These are phyloP conservation scores for Lecanicillium sp. DNA, from an alignment of 2,329 filamentous ascomycete species.

Conservation along the genomic window DNA sequence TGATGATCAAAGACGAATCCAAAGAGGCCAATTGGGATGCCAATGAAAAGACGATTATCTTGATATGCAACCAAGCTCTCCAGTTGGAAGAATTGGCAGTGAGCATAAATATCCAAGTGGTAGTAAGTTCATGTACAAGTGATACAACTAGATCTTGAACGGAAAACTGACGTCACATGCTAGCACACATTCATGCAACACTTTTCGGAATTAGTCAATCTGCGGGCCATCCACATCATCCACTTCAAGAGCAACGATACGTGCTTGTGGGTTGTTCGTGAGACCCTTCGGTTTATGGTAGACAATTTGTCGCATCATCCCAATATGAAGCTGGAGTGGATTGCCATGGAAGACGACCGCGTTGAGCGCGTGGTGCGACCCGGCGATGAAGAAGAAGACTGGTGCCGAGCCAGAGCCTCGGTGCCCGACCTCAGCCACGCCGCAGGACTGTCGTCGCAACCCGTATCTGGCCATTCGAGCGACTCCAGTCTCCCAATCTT, in stretches of 20 bases:
- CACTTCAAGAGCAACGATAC: constrained; percentile 50
- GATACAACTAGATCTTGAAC: neutral
- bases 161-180: constrained; percentile 3
- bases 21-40: constrained; percentile 48
- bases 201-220: constrained; percentile 39
- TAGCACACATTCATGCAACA: constrained; percentile 54
- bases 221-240: constrained; percentile 51
- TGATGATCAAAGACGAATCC: constrained; percentile 56
- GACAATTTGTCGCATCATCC: constrained; percentile 53
- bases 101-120: constrained; percentile 46
- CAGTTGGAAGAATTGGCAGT: constrained; percentile 50
- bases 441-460: neutral
- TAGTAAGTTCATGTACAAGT: constrained; percentile 39
- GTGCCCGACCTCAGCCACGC: constrained; percentile 10
- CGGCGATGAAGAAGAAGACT: constrained; percentile 24
- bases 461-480: constrained; percentile 16
- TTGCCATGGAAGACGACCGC: constrained; percentile 47
- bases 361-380: constrained; percentile 45
- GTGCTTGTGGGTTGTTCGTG: constrained; percentile 50
- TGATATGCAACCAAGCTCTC: constrained; percentile 46
- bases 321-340: constrained; percentile 50
- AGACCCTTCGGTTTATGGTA: constrained; percentile 52
- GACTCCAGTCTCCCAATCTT: constrained; percentile 24
- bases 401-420: constrained; percentile 19
- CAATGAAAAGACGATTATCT: constrained; percentile 46